phyloP scores from a whole-genome alignment of 768 basidiomycete species.

The Trichaptum fuscoviolaceum region DNA sequence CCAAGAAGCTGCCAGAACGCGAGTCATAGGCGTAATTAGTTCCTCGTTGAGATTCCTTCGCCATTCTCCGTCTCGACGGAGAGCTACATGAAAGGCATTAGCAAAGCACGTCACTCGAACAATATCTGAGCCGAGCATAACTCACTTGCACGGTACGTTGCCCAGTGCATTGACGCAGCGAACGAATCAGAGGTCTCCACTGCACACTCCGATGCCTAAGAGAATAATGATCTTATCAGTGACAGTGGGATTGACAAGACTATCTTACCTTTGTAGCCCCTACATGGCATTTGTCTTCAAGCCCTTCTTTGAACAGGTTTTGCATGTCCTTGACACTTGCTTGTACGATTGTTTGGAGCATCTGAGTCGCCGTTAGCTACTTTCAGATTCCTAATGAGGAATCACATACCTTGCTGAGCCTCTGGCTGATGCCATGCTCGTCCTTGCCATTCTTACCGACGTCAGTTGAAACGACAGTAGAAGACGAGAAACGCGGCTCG shows the following conservation, averaged over 20 bases:
- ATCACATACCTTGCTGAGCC: constrained; percentile 34
- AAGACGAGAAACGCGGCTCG: constrained; percentile 28
- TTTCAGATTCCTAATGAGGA: constrained; percentile 1
- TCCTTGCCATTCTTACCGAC: constrained; percentile 30
- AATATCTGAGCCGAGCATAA: constrained; percentile 7
- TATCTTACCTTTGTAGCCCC: constrained; percentile 44
- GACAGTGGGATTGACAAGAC: neutral
- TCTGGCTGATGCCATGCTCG: constrained; percentile 42
- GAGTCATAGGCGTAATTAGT: constrained; percentile 51
- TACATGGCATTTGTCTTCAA: constrained; percentile 51
- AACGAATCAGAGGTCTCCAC: constrained; percentile 45
- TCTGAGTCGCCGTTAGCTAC: constrained; percentile 26
- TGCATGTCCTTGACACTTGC: constrained; percentile 43
- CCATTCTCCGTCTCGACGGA: constrained; percentile 51
- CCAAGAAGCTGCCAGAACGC: constrained; percentile 55
- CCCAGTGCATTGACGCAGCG: constrained; percentile 53
- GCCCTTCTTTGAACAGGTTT: constrained; percentile 43
- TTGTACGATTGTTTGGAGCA: constrained; percentile 41
- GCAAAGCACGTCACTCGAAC: neutral
- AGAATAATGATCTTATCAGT: neutral
- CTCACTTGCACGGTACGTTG: constrained; percentile 53
- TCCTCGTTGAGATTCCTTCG: constrained; percentile 58
- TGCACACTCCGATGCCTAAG: constrained; percentile 37
- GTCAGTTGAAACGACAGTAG: constrained; percentile 22
- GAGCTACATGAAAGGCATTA: constrained; percentile 26